Evolutionary conservation across 2,329 filamentous ascomycete genomes (phyloP).

Genomic region (Scortechinia acanthostroma): DNA sequence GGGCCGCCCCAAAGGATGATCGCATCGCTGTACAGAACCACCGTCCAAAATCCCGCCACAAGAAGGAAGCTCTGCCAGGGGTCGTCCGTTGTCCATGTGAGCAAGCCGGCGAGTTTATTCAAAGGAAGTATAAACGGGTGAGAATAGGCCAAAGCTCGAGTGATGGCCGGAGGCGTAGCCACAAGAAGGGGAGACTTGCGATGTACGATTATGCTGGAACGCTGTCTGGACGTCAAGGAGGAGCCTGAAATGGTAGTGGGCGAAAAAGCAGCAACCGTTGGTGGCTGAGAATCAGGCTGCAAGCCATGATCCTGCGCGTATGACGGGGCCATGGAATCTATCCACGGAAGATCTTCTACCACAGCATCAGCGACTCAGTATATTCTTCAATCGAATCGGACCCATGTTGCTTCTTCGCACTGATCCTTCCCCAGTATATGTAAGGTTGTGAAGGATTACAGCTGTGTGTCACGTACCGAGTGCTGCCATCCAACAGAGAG

Average conservation of each 20-base stretch:
- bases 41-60: conserved; percentile 77
- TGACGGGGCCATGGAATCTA: neutral
- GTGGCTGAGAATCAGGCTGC: conserved; percentile 9
- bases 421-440: no score
- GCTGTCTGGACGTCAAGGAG: conserved; percentile 62
- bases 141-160: conserved; percentile 86
- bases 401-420: no score
- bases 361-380: no score
- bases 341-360: neutral
- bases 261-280: conserved; percentile 61
- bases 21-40: conserved; percentile 77
- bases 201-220: conserved; percentile 88
- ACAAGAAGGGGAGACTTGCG: conserved; percentile 91
- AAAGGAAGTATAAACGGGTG: conserved; percentile 87
- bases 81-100: conserved; percentile 91
- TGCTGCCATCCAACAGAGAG: neutral
- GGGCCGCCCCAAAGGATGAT: conserved; percentile 79
- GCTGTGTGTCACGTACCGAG: no score
- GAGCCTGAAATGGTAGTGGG: conserved; percentile 55
- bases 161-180: conserved; percentile 90
- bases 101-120: conserved; percentile 74
- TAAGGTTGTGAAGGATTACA: no score
- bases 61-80: conserved; percentile 95
- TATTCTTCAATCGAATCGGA: no score
- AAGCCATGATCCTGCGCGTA: neutral